Evolutionary conservation across 2,329 filamentous ascomycete species (phyloP).

Genomic region (Seiridium unicorne): DNA sequence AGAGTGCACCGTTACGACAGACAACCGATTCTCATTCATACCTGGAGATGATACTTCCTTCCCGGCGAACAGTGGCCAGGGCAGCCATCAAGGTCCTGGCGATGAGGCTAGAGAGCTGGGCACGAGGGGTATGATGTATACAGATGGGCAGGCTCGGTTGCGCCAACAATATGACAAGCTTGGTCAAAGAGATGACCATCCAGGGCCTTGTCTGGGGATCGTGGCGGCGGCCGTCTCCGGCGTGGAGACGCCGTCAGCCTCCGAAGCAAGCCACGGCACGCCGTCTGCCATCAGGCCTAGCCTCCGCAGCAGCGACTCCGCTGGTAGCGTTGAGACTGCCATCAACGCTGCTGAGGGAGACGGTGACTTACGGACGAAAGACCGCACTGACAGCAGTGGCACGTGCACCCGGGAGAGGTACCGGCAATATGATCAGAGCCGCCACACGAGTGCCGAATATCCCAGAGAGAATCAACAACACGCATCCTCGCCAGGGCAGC

Average conservation of each 20-base stretch:
- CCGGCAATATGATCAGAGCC: not conserved
- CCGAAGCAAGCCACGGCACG: not conserved
- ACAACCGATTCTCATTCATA: constrained; percentile 19
- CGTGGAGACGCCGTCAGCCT: not conserved
- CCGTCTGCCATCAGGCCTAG: not conserved
- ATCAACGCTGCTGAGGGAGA: not conserved
- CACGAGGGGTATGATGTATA: not conserved
- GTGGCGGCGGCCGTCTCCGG: not conserved
- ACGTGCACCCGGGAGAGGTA: not conserved
- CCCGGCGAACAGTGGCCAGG: not conserved
- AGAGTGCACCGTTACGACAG: not conserved
- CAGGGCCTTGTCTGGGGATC: not conserved
- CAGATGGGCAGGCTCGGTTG: not conserved
- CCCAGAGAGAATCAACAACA: not conserved
- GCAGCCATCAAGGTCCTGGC: no score
- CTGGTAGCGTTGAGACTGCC: not conserved
- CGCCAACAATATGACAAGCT: not conserved
- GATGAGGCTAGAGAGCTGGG: not conserved
- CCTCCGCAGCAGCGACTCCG: not conserved
- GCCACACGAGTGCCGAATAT: not conserved
- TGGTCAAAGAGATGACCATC: not conserved
- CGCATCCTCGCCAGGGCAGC: not conserved
- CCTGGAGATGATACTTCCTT: constrained; percentile 16
- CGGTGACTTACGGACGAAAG: not conserved
- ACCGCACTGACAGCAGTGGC: not conserved